Evolutionary conservation across 306 rosid species (phyloP).

Genomic region (Lathyrus tuberosus): DNA sequence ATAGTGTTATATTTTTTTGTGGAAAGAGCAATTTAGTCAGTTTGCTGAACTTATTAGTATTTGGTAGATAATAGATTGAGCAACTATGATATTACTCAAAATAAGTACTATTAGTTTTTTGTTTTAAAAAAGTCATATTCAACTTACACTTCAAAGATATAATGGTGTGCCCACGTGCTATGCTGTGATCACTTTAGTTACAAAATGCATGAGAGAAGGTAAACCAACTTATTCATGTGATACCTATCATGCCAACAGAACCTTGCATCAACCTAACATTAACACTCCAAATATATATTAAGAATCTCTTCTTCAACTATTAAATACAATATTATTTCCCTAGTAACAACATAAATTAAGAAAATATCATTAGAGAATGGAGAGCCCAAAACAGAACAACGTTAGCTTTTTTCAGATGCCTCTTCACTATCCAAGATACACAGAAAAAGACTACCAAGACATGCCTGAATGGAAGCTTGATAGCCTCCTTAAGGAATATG

Average conservation of each 20-base stretch:
- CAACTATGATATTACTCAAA: no score
- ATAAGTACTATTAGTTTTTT: no score
- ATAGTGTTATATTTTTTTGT: no score
- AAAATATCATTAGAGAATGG: constrained; percentile 35
- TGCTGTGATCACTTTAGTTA: constrained; percentile 5
- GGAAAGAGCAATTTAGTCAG: no score
- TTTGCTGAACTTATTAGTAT: no score
- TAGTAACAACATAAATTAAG: neutral
- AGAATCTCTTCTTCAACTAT: neutral
- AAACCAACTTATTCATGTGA: constrained; percentile 70
- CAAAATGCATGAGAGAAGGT: constrained; percentile 54
- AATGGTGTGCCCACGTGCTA: neutral
- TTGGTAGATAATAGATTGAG: no score
- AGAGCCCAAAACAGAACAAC: constrained; percentile 36
- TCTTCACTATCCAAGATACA: constrained; percentile 77
- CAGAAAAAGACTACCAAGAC: constrained; percentile 63
- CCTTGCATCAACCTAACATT: constrained; percentile 38
- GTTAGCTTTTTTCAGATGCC: constrained; percentile 72
- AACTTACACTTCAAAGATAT: neutral
- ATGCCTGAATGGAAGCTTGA: constrained; percentile 88
- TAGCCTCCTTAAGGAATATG: constrained; percentile 70
- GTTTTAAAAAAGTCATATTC: no score
- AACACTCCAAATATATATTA: constrained; percentile 4
- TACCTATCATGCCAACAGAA: constrained; percentile 47
- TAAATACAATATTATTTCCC: neutral